Base-by-base conservation (phyloP, 495 filamentous ascomycete species). In the Xylaria intraflava region DNA sequence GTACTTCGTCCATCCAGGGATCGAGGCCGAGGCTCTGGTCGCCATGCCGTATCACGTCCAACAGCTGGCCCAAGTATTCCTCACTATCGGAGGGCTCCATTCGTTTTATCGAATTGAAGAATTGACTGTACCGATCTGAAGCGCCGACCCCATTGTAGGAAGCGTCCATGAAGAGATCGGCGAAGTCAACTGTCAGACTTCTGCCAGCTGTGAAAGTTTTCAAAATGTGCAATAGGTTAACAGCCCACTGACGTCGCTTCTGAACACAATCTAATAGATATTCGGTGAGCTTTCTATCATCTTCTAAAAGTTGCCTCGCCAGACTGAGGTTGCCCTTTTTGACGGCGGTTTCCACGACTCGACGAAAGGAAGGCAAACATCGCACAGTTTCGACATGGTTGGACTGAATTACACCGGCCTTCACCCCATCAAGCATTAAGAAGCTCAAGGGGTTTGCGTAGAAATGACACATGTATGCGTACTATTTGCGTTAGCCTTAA, bases 401-500 rank as follows among this genome's bases (percentile, higher is more conserved):
- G 7, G 68, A 59, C 44, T 81, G 71, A 19, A 83, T 44, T 0
- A 78, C 53, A 2, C 75, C 57, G 6, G 66, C 36, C 8, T 65
- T 56, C 26, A 53, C 57, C n/a, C 62, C 55, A n/a, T 69, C 65
- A 2, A 70, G 68, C 16, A 80, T 73, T 31, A 95, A 72, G 16
- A 89, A 69, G 39, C 87, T 86, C n/a, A 95, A 70, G 0, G 88
- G 81, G 65, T 97, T 96, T 36, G 88, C 88, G 63, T 92, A 97
- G 66, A 95, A 96, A 66, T 95, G 89, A 26, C 86, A 89, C 92
- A 98, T 96, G 59, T 93, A 92, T 12, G 84, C 82, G 69, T 96
- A 96, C 86, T 94, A 56, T 11, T 46, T 14, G 6, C 26, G 6
- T 55, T 46, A 53, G 51, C 30, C 11, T 33, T 9, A 6, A 16